Percentiles rank a stretch among this genome's conserved stretches.
Conservation (phyloP, 139 green algal genomes). For the Nannochloris sp. region DNA sequence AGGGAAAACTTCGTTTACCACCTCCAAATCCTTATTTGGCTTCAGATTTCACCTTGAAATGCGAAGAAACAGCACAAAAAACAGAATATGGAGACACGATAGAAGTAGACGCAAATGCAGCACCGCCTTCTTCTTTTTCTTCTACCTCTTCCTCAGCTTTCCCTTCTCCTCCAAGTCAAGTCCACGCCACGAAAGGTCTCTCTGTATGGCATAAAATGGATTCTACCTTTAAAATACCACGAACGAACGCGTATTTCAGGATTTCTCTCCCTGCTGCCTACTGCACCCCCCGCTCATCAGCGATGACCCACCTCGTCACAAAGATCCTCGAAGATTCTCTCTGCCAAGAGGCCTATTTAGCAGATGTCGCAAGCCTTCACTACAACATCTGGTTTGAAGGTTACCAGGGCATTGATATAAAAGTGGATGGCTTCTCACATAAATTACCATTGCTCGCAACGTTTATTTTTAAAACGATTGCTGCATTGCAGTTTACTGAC, state of each 20-base stretch:
- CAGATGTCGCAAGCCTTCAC: constrained; percentile 63
- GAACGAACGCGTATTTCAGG: constrained; percentile 46
- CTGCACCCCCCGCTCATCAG: constrained; percentile 28
- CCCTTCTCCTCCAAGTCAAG: constrained; percentile 43
- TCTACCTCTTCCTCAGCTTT: background rate
- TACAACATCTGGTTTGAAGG: constrained; percentile 51
- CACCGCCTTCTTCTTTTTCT: no score
- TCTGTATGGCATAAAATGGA: constrained; percentile 83
- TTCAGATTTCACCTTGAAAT: constrained; percentile 56
- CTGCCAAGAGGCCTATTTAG: constrained; percentile 84
- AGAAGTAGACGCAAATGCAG: background rate
- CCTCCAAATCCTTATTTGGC: constrained; percentile 78
- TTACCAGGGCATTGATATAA: constrained; percentile 60
- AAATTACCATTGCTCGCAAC: constrained; percentile 62
- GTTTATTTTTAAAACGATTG: constrained; percentile 56
- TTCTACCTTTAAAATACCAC: constrained; percentile 55
- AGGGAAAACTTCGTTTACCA: constrained; percentile 59
- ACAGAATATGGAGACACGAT: background rate
- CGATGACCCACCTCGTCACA: constrained; percentile 50
- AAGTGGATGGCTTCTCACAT: constrained; percentile 84
- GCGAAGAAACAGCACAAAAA: background rate
- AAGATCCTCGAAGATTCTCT: constrained; percentile 82
- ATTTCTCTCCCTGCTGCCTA: constrained; percentile 45
- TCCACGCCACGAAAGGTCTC: constrained; percentile 51
- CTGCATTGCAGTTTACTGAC: constrained; percentile 18